Conservation (phyloP, 2,329 filamentous ascomycete species). For the Apiospora aurea region DNA sequence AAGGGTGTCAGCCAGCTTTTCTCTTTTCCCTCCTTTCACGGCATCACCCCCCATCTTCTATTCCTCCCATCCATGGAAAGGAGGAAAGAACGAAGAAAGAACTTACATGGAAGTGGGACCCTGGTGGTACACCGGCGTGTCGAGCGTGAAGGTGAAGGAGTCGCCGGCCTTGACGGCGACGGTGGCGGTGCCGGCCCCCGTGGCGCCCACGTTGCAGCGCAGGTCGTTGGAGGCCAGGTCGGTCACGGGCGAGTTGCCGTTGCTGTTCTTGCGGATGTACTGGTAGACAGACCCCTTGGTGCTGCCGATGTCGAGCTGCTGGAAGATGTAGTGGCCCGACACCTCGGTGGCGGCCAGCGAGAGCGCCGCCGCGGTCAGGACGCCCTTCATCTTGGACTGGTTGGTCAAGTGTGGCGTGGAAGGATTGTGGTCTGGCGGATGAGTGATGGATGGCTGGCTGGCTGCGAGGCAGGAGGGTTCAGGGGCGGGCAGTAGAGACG, state of each 20-base stretch:
- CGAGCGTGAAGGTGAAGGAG: slow-evolving; percentile 47
- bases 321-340: slow-evolving; percentile 52
- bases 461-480: not conserved
- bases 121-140: slow-evolving; percentile 52
- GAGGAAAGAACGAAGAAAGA: not conserved
- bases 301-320: slow-evolving; percentile 44
- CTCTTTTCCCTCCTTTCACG: too few species aligned
- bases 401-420: not conserved
- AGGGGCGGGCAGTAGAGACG: not conserved
- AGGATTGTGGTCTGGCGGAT: not conserved
- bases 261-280: slow-evolving; percentile 54
- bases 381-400: slow-evolving; percentile 45
- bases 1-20: slow-evolving; percentile 17
- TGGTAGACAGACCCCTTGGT: slow-evolving; percentile 45
- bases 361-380: slow-evolving; percentile 38
- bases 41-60: too few species aligned
- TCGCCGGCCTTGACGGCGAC: slow-evolving; percentile 46
- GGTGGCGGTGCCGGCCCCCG: slow-evolving; percentile 44
- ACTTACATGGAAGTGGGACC: slow-evolving; percentile 48
- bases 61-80: too few species aligned
- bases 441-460: not conserved
- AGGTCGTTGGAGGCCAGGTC: slow-evolving; percentile 49
- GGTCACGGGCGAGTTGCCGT: slow-evolving; percentile 57
- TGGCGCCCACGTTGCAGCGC: slow-evolving; percentile 50
- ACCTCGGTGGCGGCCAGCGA: slow-evolving; percentile 41